phyloP scores from a whole-genome alignment of 2,329 filamentous ascomycete genomes.

The Cercospora berteroae region DNA sequence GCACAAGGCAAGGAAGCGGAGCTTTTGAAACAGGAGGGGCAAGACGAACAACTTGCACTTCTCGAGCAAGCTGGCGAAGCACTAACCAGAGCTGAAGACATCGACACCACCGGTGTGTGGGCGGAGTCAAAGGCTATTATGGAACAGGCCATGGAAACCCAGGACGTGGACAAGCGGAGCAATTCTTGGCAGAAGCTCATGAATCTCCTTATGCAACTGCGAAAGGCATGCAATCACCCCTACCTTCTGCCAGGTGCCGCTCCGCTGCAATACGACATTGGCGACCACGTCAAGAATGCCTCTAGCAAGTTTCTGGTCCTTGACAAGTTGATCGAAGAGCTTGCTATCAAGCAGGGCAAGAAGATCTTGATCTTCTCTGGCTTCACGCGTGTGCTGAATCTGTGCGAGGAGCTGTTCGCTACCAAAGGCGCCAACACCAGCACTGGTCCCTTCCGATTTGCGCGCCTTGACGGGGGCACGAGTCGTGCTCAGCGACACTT shows the following conservation, averaged over 20 bases:
- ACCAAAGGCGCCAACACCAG: slow-evolving; percentile 44
- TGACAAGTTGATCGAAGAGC: slow-evolving; percentile 51
- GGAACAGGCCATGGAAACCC: slow-evolving; percentile 40
- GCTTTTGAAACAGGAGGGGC: slow-evolving; percentile 37
- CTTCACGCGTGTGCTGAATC: slow-evolving; percentile 53
- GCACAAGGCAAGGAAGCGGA: slow-evolving; percentile 47
- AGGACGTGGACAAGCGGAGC: slow-evolving; percentile 24
- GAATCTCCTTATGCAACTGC: slow-evolving; percentile 57
- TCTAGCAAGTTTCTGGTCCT: slow-evolving; percentile 59
- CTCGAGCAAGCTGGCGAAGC: slow-evolving; percentile 37
- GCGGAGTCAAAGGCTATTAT: slow-evolving; percentile 48
- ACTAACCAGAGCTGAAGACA: slow-evolving; percentile 26
- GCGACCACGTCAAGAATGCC: slow-evolving; percentile 49
- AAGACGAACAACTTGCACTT: slow-evolving; percentile 34
- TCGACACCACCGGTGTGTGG: slow-evolving; percentile 42
- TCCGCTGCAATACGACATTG: slow-evolving; percentile 48
- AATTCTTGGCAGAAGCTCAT: slow-evolving; percentile 45
- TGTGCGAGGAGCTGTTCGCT: slow-evolving; percentile 52
- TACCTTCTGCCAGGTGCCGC: slow-evolving; percentile 50
- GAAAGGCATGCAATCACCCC: slow-evolving; percentile 57
- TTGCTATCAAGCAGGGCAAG: slow-evolving; percentile 51
- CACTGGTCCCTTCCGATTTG: slow-evolving; percentile 43
- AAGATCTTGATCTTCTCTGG: slow-evolving; percentile 59
- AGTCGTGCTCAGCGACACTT: slow-evolving; percentile 52
- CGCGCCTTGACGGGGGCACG: slow-evolving; percentile 54